Conservation (phyloP, 1,284 basidiomycete species). For the Apiotrichum brassicae region DNA sequence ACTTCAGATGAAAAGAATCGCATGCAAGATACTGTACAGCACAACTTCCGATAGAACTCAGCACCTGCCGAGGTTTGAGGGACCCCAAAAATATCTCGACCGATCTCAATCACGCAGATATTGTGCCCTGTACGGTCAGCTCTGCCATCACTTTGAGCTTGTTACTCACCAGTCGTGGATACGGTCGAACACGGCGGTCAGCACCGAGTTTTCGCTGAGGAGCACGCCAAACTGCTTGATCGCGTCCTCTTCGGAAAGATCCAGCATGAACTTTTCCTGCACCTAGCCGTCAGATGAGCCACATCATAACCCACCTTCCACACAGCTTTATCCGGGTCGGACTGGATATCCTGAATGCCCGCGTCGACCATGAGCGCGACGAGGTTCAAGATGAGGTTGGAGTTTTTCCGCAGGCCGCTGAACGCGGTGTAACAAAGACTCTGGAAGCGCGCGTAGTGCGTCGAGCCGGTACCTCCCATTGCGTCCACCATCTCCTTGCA, state of each 20-base stretch:
- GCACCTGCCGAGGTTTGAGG: too few species aligned
- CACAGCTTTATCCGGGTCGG: slow-evolving; percentile 57
- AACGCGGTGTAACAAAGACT: slow-evolving; percentile 95
- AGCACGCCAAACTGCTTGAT: slow-evolving; percentile 93
- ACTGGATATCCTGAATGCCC: slow-evolving; percentile 95
- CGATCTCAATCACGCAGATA: slow-evolving; percentile 42
- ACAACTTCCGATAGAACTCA: too few species aligned
- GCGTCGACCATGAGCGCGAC: slow-evolving; percentile 97
- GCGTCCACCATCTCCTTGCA: slow-evolving; percentile 99
- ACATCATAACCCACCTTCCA: slow-evolving; percentile 47
- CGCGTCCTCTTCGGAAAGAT: slow-evolving; percentile 90
- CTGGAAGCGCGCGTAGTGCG: slow-evolving; percentile 91
- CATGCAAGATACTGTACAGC: too few species aligned
- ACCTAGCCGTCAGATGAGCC: slow-evolving; percentile 53
- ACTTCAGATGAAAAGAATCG: too few species aligned
- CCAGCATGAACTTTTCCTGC: slow-evolving; percentile 92
- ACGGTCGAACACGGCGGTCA: slow-evolving; percentile 84
- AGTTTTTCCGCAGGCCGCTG: slow-evolving; percentile 87
- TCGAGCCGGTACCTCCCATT: slow-evolving; percentile 91
- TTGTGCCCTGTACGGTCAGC: slow-evolving; percentile 44
- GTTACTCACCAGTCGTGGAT: slow-evolving; percentile 57
- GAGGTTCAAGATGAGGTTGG: slow-evolving; percentile 95
- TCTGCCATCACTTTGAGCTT: too few species aligned
- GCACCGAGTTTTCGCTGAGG: slow-evolving; percentile 89
- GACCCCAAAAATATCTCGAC: too few species aligned